These are phyloP conservation scores for Aspergillus sp. DNA, from an alignment of 2,329 filamentous ascomycete genomes.

Conservation along the genomic window DNA sequence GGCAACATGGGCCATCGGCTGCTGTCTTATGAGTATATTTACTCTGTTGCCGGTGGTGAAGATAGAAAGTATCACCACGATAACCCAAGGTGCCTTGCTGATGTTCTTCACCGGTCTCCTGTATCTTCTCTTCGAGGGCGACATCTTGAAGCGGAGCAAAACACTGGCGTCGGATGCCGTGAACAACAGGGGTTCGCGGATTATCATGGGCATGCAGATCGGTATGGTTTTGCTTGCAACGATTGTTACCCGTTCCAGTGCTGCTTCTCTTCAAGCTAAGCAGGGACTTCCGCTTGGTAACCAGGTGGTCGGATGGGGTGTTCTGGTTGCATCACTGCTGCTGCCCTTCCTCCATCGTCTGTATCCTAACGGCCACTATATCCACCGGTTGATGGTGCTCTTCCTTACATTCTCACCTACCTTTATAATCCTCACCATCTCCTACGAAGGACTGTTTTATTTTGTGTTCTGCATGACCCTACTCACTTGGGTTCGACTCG, in stretches of 20 bases:
- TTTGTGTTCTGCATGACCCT: conserved; percentile 77
- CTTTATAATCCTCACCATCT: conserved; percentile 94
- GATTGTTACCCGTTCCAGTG: conserved; percentile 78
- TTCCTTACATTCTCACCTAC: conserved; percentile 89
- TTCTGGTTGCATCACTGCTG: conserved; percentile 63
- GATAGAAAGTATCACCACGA: conserved; percentile 64
- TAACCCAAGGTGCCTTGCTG: conserved; percentile 66
- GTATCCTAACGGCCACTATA: conserved; percentile 76
- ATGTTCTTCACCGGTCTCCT: conserved; percentile 71
- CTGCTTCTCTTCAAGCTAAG: conserved; percentile 77
- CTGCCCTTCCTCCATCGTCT: conserved; percentile 76
- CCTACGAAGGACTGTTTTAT: conserved; percentile 95
- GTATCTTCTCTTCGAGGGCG: conserved; percentile 75
- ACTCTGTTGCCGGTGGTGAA: conserved; percentile 85
- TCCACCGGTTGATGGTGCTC: conserved; percentile 79
- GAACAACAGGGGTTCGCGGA: conserved; percentile 30
- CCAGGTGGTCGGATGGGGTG: conserved; percentile 76
- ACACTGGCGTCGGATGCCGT: conserved; percentile 13
- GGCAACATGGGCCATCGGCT: conserved; percentile 67
- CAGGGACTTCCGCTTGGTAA: conserved; percentile 79
- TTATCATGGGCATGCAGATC: conserved; percentile 47
- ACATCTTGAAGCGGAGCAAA: conserved; percentile 42
- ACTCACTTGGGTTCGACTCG: conserved; percentile 84
- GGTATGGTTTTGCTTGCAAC: conserved; percentile 76
- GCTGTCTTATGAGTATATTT: conserved; percentile 79